Conservation (phyloP, 768 basidiomycete genomes). For the Lactarius sp. region DNA sequence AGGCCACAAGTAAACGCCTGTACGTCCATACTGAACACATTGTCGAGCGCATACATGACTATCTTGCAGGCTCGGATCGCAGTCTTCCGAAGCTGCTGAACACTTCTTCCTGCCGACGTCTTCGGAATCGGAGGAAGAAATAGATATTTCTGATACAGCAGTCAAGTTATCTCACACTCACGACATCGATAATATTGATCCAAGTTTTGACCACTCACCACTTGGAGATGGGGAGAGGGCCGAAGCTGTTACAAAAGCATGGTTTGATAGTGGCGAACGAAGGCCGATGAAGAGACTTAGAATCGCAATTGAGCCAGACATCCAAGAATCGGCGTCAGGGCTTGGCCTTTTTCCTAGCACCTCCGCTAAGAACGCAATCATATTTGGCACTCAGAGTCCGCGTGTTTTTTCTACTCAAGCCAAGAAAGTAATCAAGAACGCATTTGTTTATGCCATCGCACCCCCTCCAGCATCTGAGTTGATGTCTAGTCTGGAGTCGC, state of each 20-base stretch:
- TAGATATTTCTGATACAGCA: slow-evolving; percentile 10
- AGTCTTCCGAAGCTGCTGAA: background rate
- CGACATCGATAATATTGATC: slow-evolving; percentile 2
- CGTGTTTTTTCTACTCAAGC: slow-evolving; percentile 17
- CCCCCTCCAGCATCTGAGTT: slow-evolving; percentile 53
- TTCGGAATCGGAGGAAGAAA: slow-evolving; percentile 6
- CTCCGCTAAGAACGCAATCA: background rate
- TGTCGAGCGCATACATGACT: background rate
- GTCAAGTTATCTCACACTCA: slow-evolving; percentile 3
- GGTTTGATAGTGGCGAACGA: slow-evolving; percentile 11
- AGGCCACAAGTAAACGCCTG: slow-evolving; percentile 5
- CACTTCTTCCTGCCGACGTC: slow-evolving; percentile 13
- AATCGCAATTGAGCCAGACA: slow-evolving; percentile 5
- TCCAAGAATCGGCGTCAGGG: background rate
- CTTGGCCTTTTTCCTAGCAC: background rate
- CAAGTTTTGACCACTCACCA: background rate
- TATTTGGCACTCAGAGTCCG: slow-evolving; percentile 16
- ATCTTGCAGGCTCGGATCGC: background rate
- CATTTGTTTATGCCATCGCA: slow-evolving; percentile 43
- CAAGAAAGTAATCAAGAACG: slow-evolving; percentile 31
- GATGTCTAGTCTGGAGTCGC: slow-evolving; percentile 38
- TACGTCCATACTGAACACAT: background rate
- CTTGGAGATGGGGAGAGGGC: background rate
- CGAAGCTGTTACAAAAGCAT: slow-evolving; percentile 7
- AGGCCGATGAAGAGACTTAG: slow-evolving; percentile 22